These are phyloP conservation scores for Coemansia sp. DNA, from an alignment of 192 early-diverging fungal species.

Conservation along the genomic window DNA sequence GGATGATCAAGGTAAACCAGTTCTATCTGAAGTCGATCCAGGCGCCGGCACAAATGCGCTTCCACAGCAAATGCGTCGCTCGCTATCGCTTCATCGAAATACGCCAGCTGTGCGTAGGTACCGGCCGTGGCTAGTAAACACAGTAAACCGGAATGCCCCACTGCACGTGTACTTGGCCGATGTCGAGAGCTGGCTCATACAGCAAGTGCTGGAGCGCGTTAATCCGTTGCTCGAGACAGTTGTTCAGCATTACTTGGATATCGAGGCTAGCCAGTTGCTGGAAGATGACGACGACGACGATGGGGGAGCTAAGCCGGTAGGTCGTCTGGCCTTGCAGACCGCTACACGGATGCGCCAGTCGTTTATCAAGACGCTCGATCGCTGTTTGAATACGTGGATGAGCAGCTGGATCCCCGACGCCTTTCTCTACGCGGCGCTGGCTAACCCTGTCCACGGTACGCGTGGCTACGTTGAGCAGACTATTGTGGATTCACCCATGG, in stretches of 20 bases:
- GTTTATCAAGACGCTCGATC: conserved; percentile 42
- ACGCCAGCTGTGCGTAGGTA: conserved; percentile 21
- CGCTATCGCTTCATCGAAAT: conserved; percentile 21
- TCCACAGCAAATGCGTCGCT: conserved; percentile 24
- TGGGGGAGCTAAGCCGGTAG: neutral
- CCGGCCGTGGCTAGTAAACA: conserved; percentile 45
- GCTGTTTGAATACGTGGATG: conserved; percentile 44
- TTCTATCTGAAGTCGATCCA: conserved; percentile 4
- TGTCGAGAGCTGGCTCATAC: conserved; percentile 55
- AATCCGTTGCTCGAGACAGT: conserved; percentile 51
- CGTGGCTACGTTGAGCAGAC: conserved; percentile 17
- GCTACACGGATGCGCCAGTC: conserved; percentile 36
- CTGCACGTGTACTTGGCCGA: conserved; percentile 54
- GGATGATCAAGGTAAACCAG: neutral
- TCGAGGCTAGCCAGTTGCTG: conserved; percentile 45
- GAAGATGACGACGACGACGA: conserved; percentile 15
- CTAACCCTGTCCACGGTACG: conserved; percentile 23
- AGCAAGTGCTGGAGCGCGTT: conserved; percentile 48
- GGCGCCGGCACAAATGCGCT: neutral
- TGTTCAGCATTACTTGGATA: conserved; percentile 49
- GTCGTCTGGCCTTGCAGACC: conserved; percentile 10
- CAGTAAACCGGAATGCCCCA: conserved; percentile 44
- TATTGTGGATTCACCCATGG: conserved; percentile 16
- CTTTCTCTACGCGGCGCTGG: conserved; percentile 36
- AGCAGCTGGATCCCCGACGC: conserved; percentile 40